These are phyloP conservation scores for Xerocomus cyaneibrunnescens DNA, from an alignment of 1,284 basidiomycete genomes.

Conservation along the genomic window DNA sequence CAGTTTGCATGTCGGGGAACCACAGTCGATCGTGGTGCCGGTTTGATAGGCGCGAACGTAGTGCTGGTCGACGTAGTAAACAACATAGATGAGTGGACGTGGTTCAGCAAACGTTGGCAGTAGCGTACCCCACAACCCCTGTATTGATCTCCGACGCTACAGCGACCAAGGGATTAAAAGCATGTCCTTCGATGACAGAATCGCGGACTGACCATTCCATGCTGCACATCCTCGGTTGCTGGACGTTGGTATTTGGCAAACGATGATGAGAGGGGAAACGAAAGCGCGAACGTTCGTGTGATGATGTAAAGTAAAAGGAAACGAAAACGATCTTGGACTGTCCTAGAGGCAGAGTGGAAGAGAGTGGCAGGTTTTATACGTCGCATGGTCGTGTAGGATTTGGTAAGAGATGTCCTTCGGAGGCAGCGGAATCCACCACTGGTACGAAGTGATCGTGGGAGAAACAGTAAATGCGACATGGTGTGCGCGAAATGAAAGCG, in stretches of 20 bases:
- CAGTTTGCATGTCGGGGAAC: constrained; percentile 40
- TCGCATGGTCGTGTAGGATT: constrained; percentile 25
- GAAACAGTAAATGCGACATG: constrained; percentile 12
- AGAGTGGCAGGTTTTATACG: constrained; percentile 30
- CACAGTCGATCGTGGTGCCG: constrained; percentile 46
- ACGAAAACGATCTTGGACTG: not conserved
- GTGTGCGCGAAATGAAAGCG: not conserved
- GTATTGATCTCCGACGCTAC: constrained; percentile 62
- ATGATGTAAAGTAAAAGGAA: not conserved
- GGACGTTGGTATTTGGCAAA: constrained; percentile 1
- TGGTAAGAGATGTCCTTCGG: constrained; percentile 35
- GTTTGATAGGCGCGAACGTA: constrained; percentile 54
- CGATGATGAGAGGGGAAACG: not conserved
- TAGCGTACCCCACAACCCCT: constrained; percentile 56
- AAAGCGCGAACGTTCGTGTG: not conserved
- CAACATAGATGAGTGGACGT: constrained; percentile 1
- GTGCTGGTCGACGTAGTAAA: constrained; percentile 40
- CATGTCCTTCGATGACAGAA: not conserved
- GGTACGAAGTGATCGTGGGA: constrained; percentile 39
- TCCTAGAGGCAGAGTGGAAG: constrained; percentile 1
- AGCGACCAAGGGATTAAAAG: constrained; percentile 4
- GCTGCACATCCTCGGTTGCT: constrained; percentile 39
- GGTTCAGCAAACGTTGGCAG: not conserved
- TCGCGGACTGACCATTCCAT: constrained; percentile 42
- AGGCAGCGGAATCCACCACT: constrained; percentile 28